phyloP scores from a whole-genome alignment of 345 rosid genomes.

The Diplotaxis tenuifolia region DNA sequence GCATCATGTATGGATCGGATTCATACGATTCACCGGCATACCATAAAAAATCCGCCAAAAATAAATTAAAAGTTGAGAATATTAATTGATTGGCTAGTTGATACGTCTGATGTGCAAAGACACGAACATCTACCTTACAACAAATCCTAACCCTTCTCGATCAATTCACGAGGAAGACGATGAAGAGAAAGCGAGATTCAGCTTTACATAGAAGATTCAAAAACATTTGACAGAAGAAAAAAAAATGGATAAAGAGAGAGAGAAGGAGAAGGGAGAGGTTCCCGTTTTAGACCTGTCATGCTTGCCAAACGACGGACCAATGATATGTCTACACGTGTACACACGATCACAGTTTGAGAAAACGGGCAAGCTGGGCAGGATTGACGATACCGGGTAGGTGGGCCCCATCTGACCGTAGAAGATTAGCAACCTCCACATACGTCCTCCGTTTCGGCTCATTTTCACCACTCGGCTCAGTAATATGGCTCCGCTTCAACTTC shows the following conservation, averaged over 20 bases:
- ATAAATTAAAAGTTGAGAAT: background rate
- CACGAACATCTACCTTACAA: slow-evolving; percentile 18
- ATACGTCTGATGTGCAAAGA: slow-evolving; percentile 28
- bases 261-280: background rate
- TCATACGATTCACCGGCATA: background rate
- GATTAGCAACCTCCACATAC: slow-evolving; percentile 65
- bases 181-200: slow-evolving; percentile 26
- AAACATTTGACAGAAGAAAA: background rate
- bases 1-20: background rate
- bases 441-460: slow-evolving; percentile 38
- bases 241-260: background rate
- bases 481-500: slow-evolving; percentile 37
- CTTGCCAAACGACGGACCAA: slow-evolving; percentile 33
- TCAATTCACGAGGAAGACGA: slow-evolving; percentile 28
- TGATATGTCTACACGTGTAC: slow-evolving; percentile 41
- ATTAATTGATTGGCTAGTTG: slow-evolving; percentile 3
- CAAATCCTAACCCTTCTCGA: slow-evolving; percentile 23
- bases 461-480: slow-evolving; percentile 28
- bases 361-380: slow-evolving; percentile 77
- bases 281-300: slow-evolving; percentile 2
- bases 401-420: slow-evolving; percentile 64
- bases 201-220: slow-evolving; percentile 31
- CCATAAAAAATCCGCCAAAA: background rate
- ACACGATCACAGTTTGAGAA: slow-evolving; percentile 48
- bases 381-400: slow-evolving; percentile 64